phyloP scores from a whole-genome alignment of 345 rosid genomes.

The Aegle marmelos region DNA sequence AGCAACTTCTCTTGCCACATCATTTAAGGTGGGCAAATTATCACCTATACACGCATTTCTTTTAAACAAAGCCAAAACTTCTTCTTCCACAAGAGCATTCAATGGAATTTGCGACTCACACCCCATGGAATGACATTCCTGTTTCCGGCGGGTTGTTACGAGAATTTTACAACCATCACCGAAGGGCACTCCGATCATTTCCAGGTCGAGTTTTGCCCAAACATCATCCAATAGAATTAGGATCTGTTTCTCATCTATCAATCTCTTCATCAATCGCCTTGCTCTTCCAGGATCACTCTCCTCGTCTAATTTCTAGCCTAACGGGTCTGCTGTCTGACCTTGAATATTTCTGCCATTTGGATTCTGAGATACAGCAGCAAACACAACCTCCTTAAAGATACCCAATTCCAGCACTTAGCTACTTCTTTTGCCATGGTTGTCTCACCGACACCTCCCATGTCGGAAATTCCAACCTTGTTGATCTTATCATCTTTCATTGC shows the following conservation, averaged over 20 bases:
- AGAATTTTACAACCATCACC: constrained; percentile 5
- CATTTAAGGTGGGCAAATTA: not conserved
- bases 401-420: not conserved
- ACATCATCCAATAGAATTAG: constrained; percentile 25
- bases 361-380: not conserved
- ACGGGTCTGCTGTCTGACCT: not conserved
- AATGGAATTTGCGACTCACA: not conserved
- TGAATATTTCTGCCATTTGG: constrained; percentile 11
- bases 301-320: not conserved
- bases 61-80: constrained; percentile 15
- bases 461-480: constrained; percentile 10
- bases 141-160: not conserved
- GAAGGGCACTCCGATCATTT: constrained; percentile 2
- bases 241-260: not conserved
- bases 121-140: not conserved
- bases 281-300: constrained; percentile 7
- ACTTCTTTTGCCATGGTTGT: constrained; percentile 20
- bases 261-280: not conserved
- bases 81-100: not conserved
- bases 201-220: not conserved
- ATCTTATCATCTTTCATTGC: not conserved
- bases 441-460: constrained; percentile 15
- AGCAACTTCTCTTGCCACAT: not conserved
- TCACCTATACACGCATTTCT: not conserved
- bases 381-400: not conserved